Evolutionary conservation across 2,329 filamentous ascomycete species (phyloP), one percentile per base, ranked within the genome.

Genomic region (Fusarium torulosum): DNA sequence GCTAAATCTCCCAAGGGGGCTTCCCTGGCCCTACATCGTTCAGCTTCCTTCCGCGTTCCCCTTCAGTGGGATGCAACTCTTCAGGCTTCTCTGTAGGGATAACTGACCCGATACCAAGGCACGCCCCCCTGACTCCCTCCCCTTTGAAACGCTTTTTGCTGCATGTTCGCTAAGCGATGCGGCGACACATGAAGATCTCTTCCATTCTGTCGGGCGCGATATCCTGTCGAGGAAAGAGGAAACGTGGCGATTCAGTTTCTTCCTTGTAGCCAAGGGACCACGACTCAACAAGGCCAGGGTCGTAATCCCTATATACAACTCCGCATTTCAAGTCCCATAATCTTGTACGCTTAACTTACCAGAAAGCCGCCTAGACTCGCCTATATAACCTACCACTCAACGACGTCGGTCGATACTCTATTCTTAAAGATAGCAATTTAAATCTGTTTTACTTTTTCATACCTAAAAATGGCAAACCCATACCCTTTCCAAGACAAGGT

Each of bases 401-500:
- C 44, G 51, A 3, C 13, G 2, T 17, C 9, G 20, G 31, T n/a
- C 10, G 3, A 20, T 20, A 10, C 40, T 45, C 47, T 21, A 42
- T 21, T 46, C 23, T 25, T 45, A 7, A 15, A 46, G 17, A 53
- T 25, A 37, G 14, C 15, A 37, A 46, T 33, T n/a, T 43, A n/a
- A 51, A 44, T 35, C 2, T 6, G 13, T 11, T 40, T 37, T 33
- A 29, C n/a, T 19, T 38, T 17, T 31, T n/a, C 3, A 9, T 15
- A 13, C 7, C 14, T 9, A 19, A 69, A 43, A 37, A 73, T 73
- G 71, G 71, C 71, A 38, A 61, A 57, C 62, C 71, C 53, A 4
- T 73, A 71, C 23, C 71, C 68, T 17, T 74, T 74, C 29, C 45
- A 69, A 46, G 64, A 70, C 10, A 90, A 91, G 75, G 87, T 85